Percentiles rank a stretch among this genome's conserved stretches.
phyloP scores from a whole-genome alignment of 306 rosid genomes.

The Alnus rubra region DNA sequence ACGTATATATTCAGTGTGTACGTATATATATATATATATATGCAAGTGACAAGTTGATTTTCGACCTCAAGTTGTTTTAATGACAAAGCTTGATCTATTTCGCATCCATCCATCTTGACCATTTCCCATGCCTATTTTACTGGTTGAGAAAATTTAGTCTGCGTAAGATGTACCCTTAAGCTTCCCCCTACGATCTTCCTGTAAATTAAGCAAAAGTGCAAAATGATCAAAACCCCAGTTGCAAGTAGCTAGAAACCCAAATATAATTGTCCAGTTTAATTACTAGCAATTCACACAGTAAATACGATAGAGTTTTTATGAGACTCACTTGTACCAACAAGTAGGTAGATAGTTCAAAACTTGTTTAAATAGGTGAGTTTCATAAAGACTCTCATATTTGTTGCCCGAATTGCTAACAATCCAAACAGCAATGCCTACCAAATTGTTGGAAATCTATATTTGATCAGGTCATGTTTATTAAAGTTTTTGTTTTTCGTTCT shows the following conservation, averaged over 20 bases:
- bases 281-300: too few species aligned
- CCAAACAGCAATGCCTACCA: too few species aligned
- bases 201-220: not conserved
- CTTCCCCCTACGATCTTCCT: not conserved
- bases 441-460: too few species aligned
- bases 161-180: not conserved
- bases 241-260: not conserved
- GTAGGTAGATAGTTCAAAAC: too few species aligned
- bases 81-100: not conserved
- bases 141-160: not conserved
- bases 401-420: too few species aligned
- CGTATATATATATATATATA: not conserved
- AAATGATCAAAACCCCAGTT: not conserved
- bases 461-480: too few species aligned
- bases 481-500: too few species aligned
- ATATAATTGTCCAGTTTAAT: too few species aligned
- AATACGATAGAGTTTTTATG: too few species aligned
- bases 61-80: not conserved
- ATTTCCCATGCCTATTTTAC: not conserved
- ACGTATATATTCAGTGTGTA: not conserved
- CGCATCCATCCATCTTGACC: not conserved
- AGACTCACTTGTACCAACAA: too few species aligned
- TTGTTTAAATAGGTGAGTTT: too few species aligned
- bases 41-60: not conserved
- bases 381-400: too few species aligned